Conservation (phyloP, 2,329 filamentous ascomycete species). For the Aureobasidium namibiae region DNA sequence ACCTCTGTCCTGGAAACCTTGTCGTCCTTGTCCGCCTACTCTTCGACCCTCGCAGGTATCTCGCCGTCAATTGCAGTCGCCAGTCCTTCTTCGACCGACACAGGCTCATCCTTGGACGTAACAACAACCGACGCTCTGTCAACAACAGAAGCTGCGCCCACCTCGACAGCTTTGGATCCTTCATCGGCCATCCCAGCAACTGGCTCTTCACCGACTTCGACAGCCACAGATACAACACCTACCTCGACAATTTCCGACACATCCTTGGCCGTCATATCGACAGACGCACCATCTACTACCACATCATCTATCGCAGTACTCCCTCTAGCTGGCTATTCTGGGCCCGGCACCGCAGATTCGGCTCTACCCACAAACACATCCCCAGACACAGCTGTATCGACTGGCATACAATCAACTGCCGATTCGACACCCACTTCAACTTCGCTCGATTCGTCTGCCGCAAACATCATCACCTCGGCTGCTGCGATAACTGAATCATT, state of each 20-base stretch:
- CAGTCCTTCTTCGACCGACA: background rate
- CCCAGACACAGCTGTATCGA: background rate
- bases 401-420: background rate
- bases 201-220: background rate
- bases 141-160: background rate
- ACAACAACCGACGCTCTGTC: background rate
- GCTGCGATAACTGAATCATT: background rate
- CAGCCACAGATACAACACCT: background rate
- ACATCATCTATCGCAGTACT: background rate
- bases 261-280: background rate
- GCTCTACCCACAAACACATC: background rate
- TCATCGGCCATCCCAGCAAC: background rate
- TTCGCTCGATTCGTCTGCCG: background rate
- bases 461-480: background rate
- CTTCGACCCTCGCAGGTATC: conserved; percentile 1
- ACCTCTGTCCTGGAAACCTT: background rate
- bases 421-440: background rate
- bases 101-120: background rate
- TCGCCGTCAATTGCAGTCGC: background rate
- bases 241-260: background rate
- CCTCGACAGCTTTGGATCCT: background rate
- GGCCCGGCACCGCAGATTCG: background rate
- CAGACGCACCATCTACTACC: background rate
- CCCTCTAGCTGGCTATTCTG: background rate
- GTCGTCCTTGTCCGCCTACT: background rate